Evolutionary conservation across 176 grass and related monocot genomes (phyloP).

Genomic region (Aegilops speltoides): DNA sequence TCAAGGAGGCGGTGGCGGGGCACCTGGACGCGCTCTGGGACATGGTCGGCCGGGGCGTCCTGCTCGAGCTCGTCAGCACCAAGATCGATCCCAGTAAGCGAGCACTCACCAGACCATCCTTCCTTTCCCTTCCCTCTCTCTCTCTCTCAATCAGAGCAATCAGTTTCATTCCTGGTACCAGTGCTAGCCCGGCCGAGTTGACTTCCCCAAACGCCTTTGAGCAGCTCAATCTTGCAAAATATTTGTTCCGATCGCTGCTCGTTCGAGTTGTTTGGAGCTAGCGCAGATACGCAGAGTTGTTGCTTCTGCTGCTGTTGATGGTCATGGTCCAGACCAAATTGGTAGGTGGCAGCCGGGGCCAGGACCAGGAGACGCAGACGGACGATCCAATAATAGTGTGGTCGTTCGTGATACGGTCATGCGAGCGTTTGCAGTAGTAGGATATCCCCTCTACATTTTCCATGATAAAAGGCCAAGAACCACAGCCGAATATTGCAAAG

Average conservation of each 20-base stretch:
- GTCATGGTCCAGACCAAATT: not conserved
- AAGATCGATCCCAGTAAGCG: slow-evolving; percentile 80
- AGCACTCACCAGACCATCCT: not conserved
- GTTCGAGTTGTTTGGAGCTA: not conserved
- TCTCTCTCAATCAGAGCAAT: not conserved
- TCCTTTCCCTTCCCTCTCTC: not conserved
- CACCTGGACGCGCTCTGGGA: slow-evolving; percentile 84
- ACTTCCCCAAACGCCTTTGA: slow-evolving; percentile 9
- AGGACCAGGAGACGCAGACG: not conserved
- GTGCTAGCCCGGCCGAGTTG: not conserved
- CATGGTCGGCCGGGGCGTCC: slow-evolving; percentile 80
- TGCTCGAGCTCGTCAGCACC: slow-evolving; percentile 94
- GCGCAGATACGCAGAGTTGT: slow-evolving; percentile 17
- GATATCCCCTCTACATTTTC: slow-evolving; percentile 29
- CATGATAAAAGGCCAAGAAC: not conserved
- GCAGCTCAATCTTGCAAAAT: not conserved
- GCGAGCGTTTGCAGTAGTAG: slow-evolving; percentile 9
- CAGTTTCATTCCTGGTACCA: not conserved
- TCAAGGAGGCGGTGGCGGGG: slow-evolving; percentile 76
- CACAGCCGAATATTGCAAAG: slow-evolving; percentile 7
- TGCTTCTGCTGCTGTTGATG: not conserved
- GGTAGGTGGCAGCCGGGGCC: not conserved
- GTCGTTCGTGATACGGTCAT: not conserved
- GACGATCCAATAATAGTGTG: slow-evolving; percentile 1
- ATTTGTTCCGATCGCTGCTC: not conserved